These are phyloP conservation scores for Sphaerulina musiva DNA, from an alignment of 2,329 filamentous ascomycete species.

Conservation along the genomic window DNA sequence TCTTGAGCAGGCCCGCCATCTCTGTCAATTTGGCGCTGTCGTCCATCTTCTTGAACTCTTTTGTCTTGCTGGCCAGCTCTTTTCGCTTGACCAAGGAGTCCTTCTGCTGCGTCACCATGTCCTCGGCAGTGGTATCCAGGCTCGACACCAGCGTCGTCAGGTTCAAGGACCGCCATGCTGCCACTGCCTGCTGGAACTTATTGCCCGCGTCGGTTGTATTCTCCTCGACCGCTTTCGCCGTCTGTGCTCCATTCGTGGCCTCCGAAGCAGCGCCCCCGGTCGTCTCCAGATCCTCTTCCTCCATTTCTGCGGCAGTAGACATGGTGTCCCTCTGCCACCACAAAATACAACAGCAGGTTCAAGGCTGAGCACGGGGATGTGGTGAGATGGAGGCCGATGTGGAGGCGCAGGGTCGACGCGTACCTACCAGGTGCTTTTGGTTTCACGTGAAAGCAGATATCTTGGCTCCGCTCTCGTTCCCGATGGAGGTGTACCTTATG, in stretches of 20 bases:
- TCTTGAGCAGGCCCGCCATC: constrained; percentile 77
- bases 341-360: not conserved
- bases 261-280: constrained; percentile 1
- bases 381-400: too few species aligned
- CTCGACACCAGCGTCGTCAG: constrained; percentile 74
- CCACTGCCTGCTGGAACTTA: constrained; percentile 94
- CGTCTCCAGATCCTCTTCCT: constrained; percentile 7
- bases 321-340: not conserved
- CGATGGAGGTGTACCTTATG: too few species aligned
- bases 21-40: constrained; percentile 80
- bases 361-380: not conserved
- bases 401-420: too few species aligned
- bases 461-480: too few species aligned
- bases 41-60: constrained; percentile 92
- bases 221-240: constrained; percentile 3
- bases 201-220: constrained; percentile 56
- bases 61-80: constrained; percentile 97
- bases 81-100: constrained; percentile 95
- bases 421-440: too few species aligned
- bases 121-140: constrained; percentile 88
- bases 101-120: constrained; percentile 86
- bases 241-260: constrained; percentile 5
- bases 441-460: too few species aligned
- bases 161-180: constrained; percentile 91
- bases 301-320: constrained; percentile 8